phyloP scores from a whole-genome alignment of 768 basidiomycete species.

The Boletus rubescentipes region DNA sequence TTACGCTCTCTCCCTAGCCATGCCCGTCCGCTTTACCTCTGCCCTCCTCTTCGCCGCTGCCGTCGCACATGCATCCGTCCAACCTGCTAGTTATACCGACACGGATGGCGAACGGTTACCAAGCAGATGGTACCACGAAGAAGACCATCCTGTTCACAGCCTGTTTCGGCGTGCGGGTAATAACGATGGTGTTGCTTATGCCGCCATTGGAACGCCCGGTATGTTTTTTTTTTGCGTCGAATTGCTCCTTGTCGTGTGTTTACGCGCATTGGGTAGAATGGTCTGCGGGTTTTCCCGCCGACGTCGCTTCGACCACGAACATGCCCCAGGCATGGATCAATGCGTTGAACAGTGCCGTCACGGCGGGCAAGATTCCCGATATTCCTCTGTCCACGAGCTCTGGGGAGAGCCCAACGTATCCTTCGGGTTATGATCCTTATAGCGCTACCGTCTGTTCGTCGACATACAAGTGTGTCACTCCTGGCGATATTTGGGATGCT shows the following conservation, averaged over 20 bases:
- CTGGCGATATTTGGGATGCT: conserved; percentile 73
- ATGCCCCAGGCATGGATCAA: conserved; percentile 72
- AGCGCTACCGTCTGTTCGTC: conserved; percentile 69
- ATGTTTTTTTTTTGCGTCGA: conserved; percentile 14
- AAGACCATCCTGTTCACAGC: conserved; percentile 56
- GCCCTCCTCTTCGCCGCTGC: conserved; percentile 28
- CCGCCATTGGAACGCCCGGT: conserved; percentile 63
- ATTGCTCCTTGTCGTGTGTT: not conserved
- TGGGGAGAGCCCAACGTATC: conserved; percentile 37
- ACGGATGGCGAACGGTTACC: conserved; percentile 24
- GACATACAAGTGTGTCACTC: conserved; percentile 62
- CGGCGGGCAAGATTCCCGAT: conserved; percentile 71
- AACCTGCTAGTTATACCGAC: conserved; percentile 20
- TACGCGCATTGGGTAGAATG: conserved; percentile 45
- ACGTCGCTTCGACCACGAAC: conserved; percentile 44
- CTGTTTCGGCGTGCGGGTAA: conserved; percentile 57
- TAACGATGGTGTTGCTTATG: conserved; percentile 48
- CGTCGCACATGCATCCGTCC: conserved; percentile 20
- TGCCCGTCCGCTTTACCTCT: conserved; percentile 25
- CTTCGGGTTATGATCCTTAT: conserved; percentile 38
- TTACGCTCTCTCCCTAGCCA: conserved; percentile 34
- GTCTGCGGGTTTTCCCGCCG: conserved; percentile 56
- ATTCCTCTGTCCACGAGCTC: conserved; percentile 50
- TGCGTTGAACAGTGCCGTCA: conserved; percentile 65
- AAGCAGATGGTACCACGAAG: conserved; percentile 58